These are phyloP conservation scores for Oryza brachyantha DNA, from an alignment of 176 grass and related monocot species.

Conservation along the genomic window DNA sequence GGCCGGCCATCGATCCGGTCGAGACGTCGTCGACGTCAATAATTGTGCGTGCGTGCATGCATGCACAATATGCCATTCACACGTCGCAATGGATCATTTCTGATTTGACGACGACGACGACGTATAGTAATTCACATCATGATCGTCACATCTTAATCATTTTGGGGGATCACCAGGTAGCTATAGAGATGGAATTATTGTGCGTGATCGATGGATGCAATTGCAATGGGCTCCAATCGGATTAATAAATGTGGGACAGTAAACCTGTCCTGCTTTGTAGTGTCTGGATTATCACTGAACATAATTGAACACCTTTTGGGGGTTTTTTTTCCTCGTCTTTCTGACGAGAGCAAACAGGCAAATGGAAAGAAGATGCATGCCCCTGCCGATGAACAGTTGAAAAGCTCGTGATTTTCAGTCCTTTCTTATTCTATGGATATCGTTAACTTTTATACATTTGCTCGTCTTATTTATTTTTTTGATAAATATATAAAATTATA, in stretches of 20 bases:
- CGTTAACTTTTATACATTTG: too few species aligned
- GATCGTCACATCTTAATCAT: background rate
- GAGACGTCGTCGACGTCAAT: background rate
- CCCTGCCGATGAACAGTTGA: background rate
- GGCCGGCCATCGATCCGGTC: too few species aligned
- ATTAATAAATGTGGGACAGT: background rate
- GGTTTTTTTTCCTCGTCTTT: background rate
- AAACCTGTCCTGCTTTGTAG: too few species aligned
- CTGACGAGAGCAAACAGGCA: background rate
- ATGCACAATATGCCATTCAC: background rate
- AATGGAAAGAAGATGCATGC: conserved; percentile 3
- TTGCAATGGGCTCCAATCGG: conserved; percentile 4
- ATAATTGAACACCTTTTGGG: background rate
- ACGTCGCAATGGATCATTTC: conserved; percentile 2
- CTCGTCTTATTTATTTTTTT: too few species aligned
- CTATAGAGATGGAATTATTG: conserved; percentile 10
- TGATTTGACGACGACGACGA: background rate
- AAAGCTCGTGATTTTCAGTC: background rate
- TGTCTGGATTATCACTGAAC: too few species aligned
- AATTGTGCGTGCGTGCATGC: conserved; percentile 11
- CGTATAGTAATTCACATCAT: background rate
- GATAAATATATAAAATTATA: too few species aligned
- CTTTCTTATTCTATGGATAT: too few species aligned
- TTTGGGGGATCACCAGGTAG: background rate
- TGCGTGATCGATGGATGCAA: background rate